phyloP scores from a whole-genome alignment of 2,329 filamentous ascomycete species.

The Penicillium paneum region DNA sequence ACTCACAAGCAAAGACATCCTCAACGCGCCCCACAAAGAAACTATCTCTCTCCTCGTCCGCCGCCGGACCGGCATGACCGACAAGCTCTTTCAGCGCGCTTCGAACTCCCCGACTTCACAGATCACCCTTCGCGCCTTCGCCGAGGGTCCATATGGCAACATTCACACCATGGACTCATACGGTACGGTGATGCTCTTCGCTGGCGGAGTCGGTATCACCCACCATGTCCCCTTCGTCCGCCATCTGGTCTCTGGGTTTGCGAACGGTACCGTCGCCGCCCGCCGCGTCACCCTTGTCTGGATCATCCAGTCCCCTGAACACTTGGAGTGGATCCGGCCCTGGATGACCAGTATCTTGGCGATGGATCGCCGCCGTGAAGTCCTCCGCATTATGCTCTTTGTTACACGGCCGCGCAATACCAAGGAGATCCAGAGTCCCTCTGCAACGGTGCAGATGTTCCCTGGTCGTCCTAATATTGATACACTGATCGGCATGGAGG shows the following conservation, averaged over 20 bases:
- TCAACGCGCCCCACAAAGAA: constrained; percentile 47
- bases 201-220: constrained; percentile 90
- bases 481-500: constrained; percentile 76
- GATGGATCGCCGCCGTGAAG: constrained; percentile 75
- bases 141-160: constrained; percentile 86
- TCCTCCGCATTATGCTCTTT: constrained; percentile 84
- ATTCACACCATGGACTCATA: constrained; percentile 87
- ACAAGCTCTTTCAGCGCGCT: constrained; percentile 72
- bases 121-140: constrained; percentile 66
- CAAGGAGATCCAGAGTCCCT: constrained; percentile 74
- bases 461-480: constrained; percentile 82
- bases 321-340: constrained; percentile 87
- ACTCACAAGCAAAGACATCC: constrained; percentile 52
- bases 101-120: constrained; percentile 51
- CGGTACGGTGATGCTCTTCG: constrained; percentile 85
- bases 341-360: constrained; percentile 77
- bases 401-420: constrained; percentile 82
- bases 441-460: constrained; percentile 83
- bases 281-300: constrained; percentile 81
- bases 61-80: constrained; percentile 83
- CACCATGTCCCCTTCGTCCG: constrained; percentile 88
- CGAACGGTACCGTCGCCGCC: constrained; percentile 70
- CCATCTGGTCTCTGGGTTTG: constrained; percentile 68
- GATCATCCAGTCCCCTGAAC: constrained; percentile 85
- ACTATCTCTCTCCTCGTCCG: constrained; percentile 80